Percentiles rank a stretch among this genome's conserved stretches.
Evolutionary conservation across 164 flowering plant genomes (phyloP).

Genomic region (Liquidambar formosana): DNA sequence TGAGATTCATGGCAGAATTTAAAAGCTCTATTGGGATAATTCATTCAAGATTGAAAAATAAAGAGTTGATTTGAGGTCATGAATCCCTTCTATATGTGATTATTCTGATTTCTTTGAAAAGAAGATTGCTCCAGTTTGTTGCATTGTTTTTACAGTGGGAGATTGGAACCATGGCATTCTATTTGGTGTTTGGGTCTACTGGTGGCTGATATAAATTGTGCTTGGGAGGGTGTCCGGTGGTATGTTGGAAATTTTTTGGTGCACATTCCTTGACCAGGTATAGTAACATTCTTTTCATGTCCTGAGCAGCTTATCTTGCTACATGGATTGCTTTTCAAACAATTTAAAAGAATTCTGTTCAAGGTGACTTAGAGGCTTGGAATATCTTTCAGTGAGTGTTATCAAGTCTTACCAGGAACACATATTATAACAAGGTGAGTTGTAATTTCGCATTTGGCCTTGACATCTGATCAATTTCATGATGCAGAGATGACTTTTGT

Average conservation of each 20-base stretch:
- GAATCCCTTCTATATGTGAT: background rate
- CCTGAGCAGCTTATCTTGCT: background rate
- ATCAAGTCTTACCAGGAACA: background rate
- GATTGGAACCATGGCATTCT: background rate
- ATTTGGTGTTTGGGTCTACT: background rate
- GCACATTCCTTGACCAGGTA: background rate
- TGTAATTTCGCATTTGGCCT: background rate
- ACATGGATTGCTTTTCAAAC: background rate
- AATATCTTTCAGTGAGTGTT: background rate
- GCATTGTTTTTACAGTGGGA: background rate
- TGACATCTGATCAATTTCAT: background rate
- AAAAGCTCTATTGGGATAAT: constrained; percentile 7
- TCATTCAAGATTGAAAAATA: constrained; percentile 17
- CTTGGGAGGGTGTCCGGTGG: background rate
- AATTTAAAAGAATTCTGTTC: background rate
- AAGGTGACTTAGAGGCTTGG: background rate
- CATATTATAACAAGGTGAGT: background rate
- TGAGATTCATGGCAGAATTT: constrained; percentile 9
- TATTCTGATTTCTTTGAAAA: background rate
- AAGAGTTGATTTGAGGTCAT: constrained; percentile 5
- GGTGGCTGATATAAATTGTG: background rate
- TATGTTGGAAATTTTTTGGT: background rate
- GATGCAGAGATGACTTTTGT: background rate
- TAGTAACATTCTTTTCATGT: background rate
- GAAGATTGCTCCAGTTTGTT: background rate